These are phyloP conservation scores for Podospora appendiculata DNA, from an alignment of 495 filamentous ascomycete species.

Conservation along the genomic window DNA sequence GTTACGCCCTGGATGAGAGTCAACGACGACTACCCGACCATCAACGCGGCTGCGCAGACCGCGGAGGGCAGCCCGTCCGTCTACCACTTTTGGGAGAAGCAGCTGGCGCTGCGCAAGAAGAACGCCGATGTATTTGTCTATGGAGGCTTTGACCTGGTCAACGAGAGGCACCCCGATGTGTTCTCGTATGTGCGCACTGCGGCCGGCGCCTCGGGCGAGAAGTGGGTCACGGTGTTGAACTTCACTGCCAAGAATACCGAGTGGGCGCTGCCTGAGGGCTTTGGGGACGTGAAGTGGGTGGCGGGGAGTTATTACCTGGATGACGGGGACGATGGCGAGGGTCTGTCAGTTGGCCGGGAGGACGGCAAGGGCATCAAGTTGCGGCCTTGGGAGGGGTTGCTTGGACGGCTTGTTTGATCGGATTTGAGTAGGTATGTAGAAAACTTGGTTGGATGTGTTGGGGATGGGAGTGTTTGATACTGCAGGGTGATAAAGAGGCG, in stretches of 20 bases:
- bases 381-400: too few species aligned
- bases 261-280: neutral
- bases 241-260: conserved; percentile 1
- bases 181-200: conserved; percentile 27
- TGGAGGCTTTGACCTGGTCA: conserved; percentile 26
- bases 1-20: conserved; percentile 44
- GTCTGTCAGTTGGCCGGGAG: too few species aligned
- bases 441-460: too few species aligned
- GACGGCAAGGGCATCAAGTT: too few species aligned
- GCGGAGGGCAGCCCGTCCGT: conserved; percentile 18
- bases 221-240: conserved; percentile 17
- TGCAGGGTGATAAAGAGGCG: too few species aligned
- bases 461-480: too few species aligned
- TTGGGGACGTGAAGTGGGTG: neutral
- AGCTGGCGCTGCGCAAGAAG: conserved; percentile 34
- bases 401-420: too few species aligned
- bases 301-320: too few species aligned
- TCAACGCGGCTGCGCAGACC: conserved; percentile 45
- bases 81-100: conserved; percentile 37
- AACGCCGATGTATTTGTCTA: conserved; percentile 38
- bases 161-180: conserved; percentile 27
- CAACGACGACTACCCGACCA: conserved; percentile 38
- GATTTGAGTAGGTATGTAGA: too few species aligned
- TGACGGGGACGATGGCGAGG: too few species aligned
- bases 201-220: conserved; percentile 1